Base-by-base conservation (phyloP, 176 grass and related monocot species). In the Ampelocalamus luodianensis region DNA sequence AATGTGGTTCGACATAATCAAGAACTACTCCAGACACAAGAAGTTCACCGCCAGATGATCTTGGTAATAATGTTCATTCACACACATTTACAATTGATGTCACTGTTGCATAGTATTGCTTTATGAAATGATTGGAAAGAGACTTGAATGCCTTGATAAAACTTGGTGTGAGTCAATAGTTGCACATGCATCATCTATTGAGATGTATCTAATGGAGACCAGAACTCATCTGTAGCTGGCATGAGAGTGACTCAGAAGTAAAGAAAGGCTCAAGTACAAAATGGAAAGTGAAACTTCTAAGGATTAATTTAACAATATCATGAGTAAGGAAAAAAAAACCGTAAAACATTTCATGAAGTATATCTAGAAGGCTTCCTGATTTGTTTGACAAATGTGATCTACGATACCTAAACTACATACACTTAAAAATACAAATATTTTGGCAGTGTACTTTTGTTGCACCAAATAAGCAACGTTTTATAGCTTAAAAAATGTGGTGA, bases 161-260 rank as follows among this genome's bases (percentile, higher is more conserved):
- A 34, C 23, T 40, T 72, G 34, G 55, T 72, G 34, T 18, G 24
- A 77, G 56, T 59, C 40, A 71, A 77, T 39, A 71, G 38, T 44
- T 86, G 24, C 82, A 77, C 43, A 82, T 81, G 75, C 43, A 87
- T 61, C 44, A 5, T 45, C 68, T 78, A 44, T 62, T 88, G 27
- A 42, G 68, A 55, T n/a, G 20, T 63, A 85, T 85, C 68, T 79
- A 73, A 54, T 77, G 23, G 74, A 80, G 77, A 72, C 12, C 4
- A 71, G 65, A 85, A 66, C 39, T 62, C 70, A 67, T 76, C 0
- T 29, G 80, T 60, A 89, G 69, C 68, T 83, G 58, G 59, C 77
- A 68, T 74, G 85, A 87, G 58, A 87, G 64, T 56, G 77, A 90
- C 67, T 23, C 20, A 24, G 53, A 56, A 87, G 51, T 68, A 78